Base-by-base conservation (phyloP, 2,329 filamentous ascomycete species). In the Aspergillus sp. region DNA sequence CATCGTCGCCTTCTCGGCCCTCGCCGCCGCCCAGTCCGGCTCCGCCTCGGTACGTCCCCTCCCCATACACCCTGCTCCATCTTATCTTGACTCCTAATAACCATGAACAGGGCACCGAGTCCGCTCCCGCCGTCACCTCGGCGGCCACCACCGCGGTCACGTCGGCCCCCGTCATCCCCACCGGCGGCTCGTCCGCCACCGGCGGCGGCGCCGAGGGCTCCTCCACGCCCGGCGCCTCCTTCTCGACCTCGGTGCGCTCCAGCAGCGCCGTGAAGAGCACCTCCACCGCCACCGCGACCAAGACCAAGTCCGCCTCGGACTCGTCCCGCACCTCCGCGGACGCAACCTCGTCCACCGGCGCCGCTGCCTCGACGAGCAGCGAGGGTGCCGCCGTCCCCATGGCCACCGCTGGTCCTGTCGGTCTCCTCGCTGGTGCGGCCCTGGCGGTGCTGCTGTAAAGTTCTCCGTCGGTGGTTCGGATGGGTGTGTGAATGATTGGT, bases 381-480 rank as follows among this genome's bases (percentile, higher is more conserved):
- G n/a, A n/a, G n/a, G 63, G 63, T n/a, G 65, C 60, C 40, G 68
- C 57, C 58, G 64, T 69, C 52, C 62, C 71, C 52, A 60, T 71
- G 32, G 67, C 66, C 51, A 75, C 71, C 31, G 70, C 69, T 45
- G 72, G 58, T 50, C 68, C 73, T 23, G 57, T 64, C 21, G 64
- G 66, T 20, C 62, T 76, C 47, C 63, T 76, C 19, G 76, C 73
- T 58, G 75, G 73, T 63, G 66, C 69, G 55, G 65, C 73, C 45
- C 61, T 78, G 44, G 71, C 72, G 59, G 71, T 72, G 58, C 66
- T 78, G 56, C 62, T 77, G 58, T 77, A 71, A 71, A n/a, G n/a
- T 57, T 31, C 38, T 17, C 16, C 44, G 29, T 17, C 16, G 44
- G 11, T 13, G n/a, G 11, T 34, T 25, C 20, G 16, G 20, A 14